phyloP scores from a whole-genome alignment of 1,284 basidiomycete genomes.

The Cutaneotrichosporon cyanovorans region DNA sequence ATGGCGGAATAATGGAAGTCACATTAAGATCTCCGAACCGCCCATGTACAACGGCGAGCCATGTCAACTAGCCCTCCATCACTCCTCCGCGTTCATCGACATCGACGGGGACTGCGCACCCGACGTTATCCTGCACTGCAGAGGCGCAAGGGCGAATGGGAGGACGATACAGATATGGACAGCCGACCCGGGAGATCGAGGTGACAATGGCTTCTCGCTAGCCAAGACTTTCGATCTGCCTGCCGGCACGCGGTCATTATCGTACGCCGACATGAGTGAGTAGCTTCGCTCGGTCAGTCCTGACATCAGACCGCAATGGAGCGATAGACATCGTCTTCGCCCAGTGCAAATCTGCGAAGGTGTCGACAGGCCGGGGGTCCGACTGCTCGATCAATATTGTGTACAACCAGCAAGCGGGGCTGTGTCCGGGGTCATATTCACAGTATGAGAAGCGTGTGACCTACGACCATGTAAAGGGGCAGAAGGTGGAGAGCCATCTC shows the following conservation, averaged over 20 bases:
- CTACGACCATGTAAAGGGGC: no score
- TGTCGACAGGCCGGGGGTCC: slow-evolving; percentile 59
- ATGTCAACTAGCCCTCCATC: slow-evolving; percentile 33
- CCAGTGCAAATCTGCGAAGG: slow-evolving; percentile 65
- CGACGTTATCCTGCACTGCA: slow-evolving; percentile 88
- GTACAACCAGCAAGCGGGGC: slow-evolving; percentile 82
- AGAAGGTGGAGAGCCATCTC: slow-evolving; percentile 15
- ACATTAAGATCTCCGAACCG: slow-evolving; percentile 11
- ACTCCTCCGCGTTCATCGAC: slow-evolving; percentile 92
- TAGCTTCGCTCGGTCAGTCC: slow-evolving; percentile 1
- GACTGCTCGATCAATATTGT: slow-evolving; percentile 82
- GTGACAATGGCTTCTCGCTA: slow-evolving; percentile 64
- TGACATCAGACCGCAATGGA: slow-evolving; percentile 72
- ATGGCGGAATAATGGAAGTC: slow-evolving; percentile 20
- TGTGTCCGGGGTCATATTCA: slow-evolving; percentile 53
- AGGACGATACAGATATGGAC: slow-evolving; percentile 7
- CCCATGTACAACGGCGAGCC: slow-evolving; percentile 51
- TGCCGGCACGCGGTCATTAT: slow-evolving; percentile 65
- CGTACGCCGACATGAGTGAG: slow-evolving; percentile 87
- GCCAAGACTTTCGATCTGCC: slow-evolving; percentile 66
- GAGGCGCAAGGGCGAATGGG: slow-evolving; percentile 29
- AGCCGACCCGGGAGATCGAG: slow-evolving; percentile 44
- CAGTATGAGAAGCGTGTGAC: slow-evolving; percentile 1
- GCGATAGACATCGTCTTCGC: slow-evolving; percentile 93
- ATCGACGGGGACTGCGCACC: slow-evolving; percentile 79